Conservation (phyloP, 768 basidiomycete species). For the Glaciozyma antarctica region DNA sequence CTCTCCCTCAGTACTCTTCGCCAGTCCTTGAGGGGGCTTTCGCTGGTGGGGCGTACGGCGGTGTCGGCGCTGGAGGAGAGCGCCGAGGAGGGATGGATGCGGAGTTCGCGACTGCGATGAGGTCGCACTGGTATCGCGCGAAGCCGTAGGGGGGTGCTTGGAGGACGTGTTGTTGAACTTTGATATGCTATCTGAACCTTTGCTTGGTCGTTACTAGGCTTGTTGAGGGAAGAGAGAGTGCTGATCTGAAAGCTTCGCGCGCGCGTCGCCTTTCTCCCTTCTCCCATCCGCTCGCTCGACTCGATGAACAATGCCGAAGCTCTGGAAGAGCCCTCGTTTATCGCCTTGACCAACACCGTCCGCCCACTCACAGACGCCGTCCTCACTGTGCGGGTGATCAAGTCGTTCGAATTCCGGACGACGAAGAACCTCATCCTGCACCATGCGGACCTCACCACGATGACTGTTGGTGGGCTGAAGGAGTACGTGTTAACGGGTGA, state of each 20-base stretch:
- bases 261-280: neutral
- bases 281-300: neutral
- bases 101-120: neutral
- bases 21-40: neutral
- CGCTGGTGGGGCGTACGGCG: neutral
- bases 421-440: slow-evolving; percentile 77
- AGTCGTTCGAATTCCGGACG: slow-evolving; percentile 86
- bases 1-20: neutral
- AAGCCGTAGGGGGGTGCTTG: neutral
- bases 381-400: slow-evolving; percentile 83
- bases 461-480: slow-evolving; percentile 73
- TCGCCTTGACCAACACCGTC: slow-evolving; percentile 53
- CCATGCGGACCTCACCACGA: slow-evolving; percentile 63
- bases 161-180: too few relatives aligned
- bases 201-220: too few relatives aligned
- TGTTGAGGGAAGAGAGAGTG: too few relatives aligned
- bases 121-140: neutral
- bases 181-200: too few relatives aligned
- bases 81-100: neutral
- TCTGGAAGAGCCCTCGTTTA: neutral
- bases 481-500: slow-evolving; percentile 38
- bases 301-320: neutral
- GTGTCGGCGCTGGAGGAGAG: neutral
- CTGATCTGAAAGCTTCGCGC: too few relatives aligned
- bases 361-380: slow-evolving; percentile 66